phyloP scores from a whole-genome alignment of 192 early-diverging fungal species.

The Linnemannia hyalina region DNA sequence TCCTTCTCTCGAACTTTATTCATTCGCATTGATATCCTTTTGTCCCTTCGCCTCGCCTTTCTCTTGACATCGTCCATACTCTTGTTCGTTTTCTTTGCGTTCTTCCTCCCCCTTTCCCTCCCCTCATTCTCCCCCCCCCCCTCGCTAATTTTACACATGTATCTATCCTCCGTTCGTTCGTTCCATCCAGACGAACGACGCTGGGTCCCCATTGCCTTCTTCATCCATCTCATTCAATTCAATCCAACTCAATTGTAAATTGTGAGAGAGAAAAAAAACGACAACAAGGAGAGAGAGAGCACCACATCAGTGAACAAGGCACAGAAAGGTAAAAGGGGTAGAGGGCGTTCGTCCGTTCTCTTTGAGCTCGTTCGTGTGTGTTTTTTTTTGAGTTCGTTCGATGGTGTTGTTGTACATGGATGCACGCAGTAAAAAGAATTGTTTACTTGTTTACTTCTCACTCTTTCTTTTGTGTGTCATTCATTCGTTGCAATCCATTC shows the following conservation, averaged over 20 bases:
- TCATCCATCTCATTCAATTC: neutral
- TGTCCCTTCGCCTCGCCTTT: neutral
- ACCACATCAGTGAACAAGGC: too few species aligned
- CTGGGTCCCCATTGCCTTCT: neutral
- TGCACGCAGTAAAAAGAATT: neutral
- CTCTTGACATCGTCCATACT: neutral
- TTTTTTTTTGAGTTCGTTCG: too few species aligned
- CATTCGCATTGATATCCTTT: neutral
- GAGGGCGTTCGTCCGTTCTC: too few species aligned
- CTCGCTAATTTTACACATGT: conserved; percentile 1
- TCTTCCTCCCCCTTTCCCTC: neutral
- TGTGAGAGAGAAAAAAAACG: neutral
- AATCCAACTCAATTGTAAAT: neutral
- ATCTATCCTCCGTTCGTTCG: too few species aligned
- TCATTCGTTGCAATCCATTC: neutral
- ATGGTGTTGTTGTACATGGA: too few species aligned
- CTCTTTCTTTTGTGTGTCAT: neutral
- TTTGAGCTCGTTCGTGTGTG: too few species aligned
- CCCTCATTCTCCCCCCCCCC: neutral
- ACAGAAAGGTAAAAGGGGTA: too few species aligned
- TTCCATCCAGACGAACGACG: neutral
- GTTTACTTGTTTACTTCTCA: neutral
- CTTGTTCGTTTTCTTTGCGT: neutral
- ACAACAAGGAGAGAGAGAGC: too few species aligned
- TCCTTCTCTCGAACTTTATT: neutral